Percentiles rank a stretch among this genome's conserved stretches.
Conservation (phyloP, 352 stramenopile genomes). For the Vaucheria bursata region DNA sequence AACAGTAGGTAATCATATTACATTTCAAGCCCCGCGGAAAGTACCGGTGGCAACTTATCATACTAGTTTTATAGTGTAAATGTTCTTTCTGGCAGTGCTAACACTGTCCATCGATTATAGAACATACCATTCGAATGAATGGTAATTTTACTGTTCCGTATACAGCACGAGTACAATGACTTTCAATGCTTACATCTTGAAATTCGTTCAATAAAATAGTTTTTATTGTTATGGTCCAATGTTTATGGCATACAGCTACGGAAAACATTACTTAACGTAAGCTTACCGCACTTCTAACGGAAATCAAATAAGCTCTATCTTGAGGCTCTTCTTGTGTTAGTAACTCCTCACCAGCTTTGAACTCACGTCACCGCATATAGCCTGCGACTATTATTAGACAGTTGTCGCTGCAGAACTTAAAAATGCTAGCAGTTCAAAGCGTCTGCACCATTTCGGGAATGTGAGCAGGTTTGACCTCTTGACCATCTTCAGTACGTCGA, state of each 20-base stretch:
- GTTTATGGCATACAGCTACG: too few species aligned
- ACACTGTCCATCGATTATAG: too few species aligned
- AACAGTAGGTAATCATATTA: too few species aligned
- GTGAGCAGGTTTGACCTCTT: conserved; percentile 14
- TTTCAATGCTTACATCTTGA: not conserved
- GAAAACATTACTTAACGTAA: conserved; percentile 11
- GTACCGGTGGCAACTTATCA: too few species aligned
- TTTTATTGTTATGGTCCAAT: not conserved
- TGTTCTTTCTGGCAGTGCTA: too few species aligned
- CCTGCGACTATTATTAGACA: conserved; percentile 14
- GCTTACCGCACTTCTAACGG: conserved; percentile 29
- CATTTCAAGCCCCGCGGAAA: too few species aligned
- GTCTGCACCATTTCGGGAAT: conserved; percentile 4
- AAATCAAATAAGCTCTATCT: conserved; percentile 35
- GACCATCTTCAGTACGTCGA: not conserved
- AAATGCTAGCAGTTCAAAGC: conserved; percentile 24
- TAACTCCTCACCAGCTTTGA: conserved; percentile 41
- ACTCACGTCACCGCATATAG: conserved; percentile 33
- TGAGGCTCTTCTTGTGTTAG: conserved; percentile 39
- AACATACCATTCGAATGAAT: too few species aligned
- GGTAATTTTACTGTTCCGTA: too few species aligned
- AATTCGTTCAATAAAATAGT: not conserved
- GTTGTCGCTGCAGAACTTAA: conserved; percentile 40
- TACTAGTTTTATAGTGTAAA: too few species aligned
- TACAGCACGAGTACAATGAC: not conserved